Conservation (phyloP, 2,329 filamentous ascomycete genomes). For the Colletotrichum echinochloae region DNA sequence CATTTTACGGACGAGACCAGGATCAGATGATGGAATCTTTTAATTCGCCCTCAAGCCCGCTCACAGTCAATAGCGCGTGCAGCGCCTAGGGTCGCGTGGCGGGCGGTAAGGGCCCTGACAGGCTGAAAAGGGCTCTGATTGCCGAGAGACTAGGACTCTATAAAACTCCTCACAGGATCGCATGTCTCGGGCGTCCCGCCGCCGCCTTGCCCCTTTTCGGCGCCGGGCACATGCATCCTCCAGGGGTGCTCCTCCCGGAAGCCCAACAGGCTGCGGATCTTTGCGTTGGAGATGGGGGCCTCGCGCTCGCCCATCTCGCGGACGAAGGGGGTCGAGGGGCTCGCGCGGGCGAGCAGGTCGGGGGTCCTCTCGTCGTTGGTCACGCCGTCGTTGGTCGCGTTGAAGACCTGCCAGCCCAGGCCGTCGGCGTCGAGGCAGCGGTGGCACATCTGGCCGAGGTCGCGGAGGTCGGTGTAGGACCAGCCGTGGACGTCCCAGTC, state of each 20-base stretch:
- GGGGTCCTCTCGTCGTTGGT: conserved; percentile 64
- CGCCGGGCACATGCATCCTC: conserved; percentile 46
- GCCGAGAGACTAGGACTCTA: too few relatives aligned
- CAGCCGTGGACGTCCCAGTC: conserved; percentile 69
- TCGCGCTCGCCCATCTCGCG: conserved; percentile 69
- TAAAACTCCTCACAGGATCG: too few relatives aligned
- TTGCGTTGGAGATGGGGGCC: conserved; percentile 70
- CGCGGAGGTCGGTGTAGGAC: conserved; percentile 72
- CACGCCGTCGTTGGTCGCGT: conserved; percentile 72
- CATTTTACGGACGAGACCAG: too few relatives aligned
- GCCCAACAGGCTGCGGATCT: conserved; percentile 68
- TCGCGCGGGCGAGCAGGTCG: conserved; percentile 63
- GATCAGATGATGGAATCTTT: too few relatives aligned
- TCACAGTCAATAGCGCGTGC: too few relatives aligned
- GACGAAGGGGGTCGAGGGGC: conserved; percentile 63
- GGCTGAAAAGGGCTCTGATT: too few relatives aligned
- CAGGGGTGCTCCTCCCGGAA: conserved; percentile 71
- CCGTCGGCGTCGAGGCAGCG: conserved; percentile 64
- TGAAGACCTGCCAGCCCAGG: conserved; percentile 73
- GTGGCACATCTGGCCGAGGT: conserved; percentile 72
- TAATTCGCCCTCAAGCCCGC: too few relatives aligned
- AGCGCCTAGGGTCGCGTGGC: too few relatives aligned
- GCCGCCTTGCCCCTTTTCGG: neutral
- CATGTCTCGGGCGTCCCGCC: neutral
- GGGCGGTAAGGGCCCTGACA: too few relatives aligned